Conservation (phyloP, 208 protist genomes). For the Crithidia mellificae region DNA sequence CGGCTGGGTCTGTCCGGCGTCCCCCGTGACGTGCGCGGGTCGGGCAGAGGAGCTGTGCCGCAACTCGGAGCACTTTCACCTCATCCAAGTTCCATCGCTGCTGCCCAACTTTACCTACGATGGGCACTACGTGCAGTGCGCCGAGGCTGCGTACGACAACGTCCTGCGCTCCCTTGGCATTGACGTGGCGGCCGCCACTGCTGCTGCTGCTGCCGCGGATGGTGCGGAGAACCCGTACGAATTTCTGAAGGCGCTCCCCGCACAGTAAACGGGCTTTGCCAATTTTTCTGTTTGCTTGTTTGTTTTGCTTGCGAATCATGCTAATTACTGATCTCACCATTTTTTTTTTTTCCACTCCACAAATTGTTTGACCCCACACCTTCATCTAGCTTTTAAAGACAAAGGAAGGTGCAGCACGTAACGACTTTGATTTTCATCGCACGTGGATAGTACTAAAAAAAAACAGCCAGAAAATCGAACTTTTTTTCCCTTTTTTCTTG, state of each 20-base stretch:
- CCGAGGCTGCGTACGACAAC: slow-evolving; percentile 41
- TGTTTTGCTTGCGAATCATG: too few relatives aligned
- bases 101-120: slow-evolving; percentile 60
- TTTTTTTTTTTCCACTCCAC: too few relatives aligned
- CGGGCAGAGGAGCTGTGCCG: slow-evolving; percentile 21
- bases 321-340: too few relatives aligned
- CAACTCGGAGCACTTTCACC: slow-evolving; percentile 17
- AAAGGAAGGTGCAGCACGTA: too few relatives aligned
- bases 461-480: too few relatives aligned
- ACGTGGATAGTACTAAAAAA: too few relatives aligned
- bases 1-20: not conserved
- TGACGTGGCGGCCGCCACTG: slow-evolving; percentile 8
- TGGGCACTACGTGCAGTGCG: slow-evolving; percentile 49
- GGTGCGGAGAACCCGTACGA: slow-evolving; percentile 4
- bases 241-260: slow-evolving; percentile 24
- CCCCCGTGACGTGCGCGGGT: not conserved
- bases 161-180: slow-evolving; percentile 42
- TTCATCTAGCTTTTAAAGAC: too few relatives aligned
- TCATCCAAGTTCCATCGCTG: slow-evolving; percentile 64
- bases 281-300: too few relatives aligned
- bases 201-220: slow-evolving; percentile 16
- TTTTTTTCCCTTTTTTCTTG: too few relatives aligned
- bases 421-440: too few relatives aligned
- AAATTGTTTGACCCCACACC: too few relatives aligned
- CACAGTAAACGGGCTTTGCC: not conserved